Evolutionary conservation across 345 rosid genomes (phyloP).

Genomic region (Cardiospermum halicacabum): DNA sequence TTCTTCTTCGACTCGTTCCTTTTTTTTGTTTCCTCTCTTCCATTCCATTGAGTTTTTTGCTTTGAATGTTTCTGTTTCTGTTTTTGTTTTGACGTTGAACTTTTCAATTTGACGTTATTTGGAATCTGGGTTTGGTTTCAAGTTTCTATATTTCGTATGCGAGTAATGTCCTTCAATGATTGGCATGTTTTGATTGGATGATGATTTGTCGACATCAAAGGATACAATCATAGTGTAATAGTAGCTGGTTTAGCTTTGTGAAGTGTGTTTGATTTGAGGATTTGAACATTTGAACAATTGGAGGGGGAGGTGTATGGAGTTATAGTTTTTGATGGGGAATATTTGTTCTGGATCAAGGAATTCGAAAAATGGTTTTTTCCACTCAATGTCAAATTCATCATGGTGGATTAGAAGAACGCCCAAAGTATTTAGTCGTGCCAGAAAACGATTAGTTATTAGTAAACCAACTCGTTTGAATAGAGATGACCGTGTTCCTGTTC

Average conservation of each 20-base stretch:
- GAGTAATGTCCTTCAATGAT: background rate
- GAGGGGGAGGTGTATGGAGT: background rate
- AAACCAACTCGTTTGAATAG: constrained; percentile 4
- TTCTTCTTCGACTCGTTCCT: background rate
- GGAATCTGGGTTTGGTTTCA: constrained; percentile 5
- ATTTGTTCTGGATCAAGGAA: constrained; percentile 46
- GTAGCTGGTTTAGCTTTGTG: background rate
- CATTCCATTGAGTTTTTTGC: background rate
- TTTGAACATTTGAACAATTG: no score
- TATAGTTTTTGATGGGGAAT: constrained; percentile 58
- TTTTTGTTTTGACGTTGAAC: constrained; percentile 14
- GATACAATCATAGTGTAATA: background rate
- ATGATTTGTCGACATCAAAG: background rate
- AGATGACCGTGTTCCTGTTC: constrained; percentile 20
- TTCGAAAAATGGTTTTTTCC: constrained; percentile 22
- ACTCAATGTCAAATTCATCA: constrained; percentile 26
- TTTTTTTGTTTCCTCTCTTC: background rate
- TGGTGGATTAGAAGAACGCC: constrained; percentile 26
- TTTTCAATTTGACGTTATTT: constrained; percentile 5
- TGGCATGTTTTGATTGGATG: background rate
- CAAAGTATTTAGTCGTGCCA: background rate
- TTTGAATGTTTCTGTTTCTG: background rate
- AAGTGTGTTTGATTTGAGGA: no score
- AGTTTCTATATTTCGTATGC: constrained; percentile 6
- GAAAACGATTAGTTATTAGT: constrained; percentile 3